phyloP scores from a whole-genome alignment of 192 early-diverging fungal species.

The Linnemannia elongata region DNA sequence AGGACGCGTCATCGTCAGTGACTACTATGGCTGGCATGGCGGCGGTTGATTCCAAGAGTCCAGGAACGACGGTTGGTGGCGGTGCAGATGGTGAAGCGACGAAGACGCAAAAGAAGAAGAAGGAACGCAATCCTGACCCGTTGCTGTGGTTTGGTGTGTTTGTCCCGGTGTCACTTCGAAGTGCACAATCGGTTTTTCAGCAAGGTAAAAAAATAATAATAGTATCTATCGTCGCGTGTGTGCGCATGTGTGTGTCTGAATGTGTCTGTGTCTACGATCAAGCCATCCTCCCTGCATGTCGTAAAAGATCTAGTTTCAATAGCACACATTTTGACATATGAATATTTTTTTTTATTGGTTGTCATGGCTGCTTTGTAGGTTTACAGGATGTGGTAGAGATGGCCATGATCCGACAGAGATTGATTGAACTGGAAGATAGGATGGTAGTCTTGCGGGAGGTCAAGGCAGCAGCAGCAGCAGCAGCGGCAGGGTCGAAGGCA shows the following conservation, averaged over 20 bases:
- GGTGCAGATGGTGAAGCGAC: background rate
- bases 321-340: background rate
- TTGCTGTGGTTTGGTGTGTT: conserved; percentile 55
- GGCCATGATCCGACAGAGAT: conserved; percentile 23
- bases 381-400: conserved; percentile 39
- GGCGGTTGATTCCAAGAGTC: background rate
- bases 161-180: conserved; percentile 48
- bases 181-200: conserved; percentile 37
- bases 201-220: conserved; percentile 30
- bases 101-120: conserved; percentile 47
- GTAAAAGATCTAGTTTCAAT: background rate
- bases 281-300: background rate
- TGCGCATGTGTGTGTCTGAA: background rate
- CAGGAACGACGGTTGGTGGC: background rate
- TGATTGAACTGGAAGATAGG: conserved; percentile 25
- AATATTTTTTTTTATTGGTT: conserved; percentile 2
- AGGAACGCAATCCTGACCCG: conserved; percentile 45
- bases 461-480: background rate
- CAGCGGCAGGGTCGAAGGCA: background rate
- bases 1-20: background rate
- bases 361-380: conserved; percentile 4
- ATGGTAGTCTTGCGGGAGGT: conserved; percentile 17
- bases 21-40: background rate
- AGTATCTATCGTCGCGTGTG: background rate
- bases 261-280: background rate